Evolutionary conservation across 495 filamentous ascomycete genomes (phyloP).

Genomic region (Penicillium desertorum): DNA sequence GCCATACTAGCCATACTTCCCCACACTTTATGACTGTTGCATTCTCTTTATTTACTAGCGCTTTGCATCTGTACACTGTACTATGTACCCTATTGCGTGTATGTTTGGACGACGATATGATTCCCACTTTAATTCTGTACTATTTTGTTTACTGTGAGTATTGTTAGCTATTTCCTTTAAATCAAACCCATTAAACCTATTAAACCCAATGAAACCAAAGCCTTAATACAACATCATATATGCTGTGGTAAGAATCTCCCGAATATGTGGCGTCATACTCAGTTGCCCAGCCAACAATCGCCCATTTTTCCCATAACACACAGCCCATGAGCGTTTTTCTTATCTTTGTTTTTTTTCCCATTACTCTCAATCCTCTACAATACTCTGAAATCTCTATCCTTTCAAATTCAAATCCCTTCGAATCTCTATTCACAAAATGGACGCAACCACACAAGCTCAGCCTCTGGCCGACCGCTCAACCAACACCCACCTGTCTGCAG

Average conservation of each 20-base stretch:
- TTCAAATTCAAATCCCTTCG: not conserved
- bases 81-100: constrained; percentile 6
- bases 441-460: constrained; percentile 37
- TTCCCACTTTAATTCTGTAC: constrained; percentile 7
- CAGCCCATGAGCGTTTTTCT: constrained; percentile 28
- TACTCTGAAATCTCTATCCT: constrained; percentile 1
- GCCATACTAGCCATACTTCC: no score
- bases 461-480: constrained; percentile 46
- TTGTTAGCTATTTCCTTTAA: not conserved
- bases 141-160: not conserved
- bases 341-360: constrained; percentile 25
- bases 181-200: not conserved
- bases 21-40: constrained; percentile 3
- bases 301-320: constrained; percentile 32
- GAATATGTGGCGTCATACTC: constrained; percentile 16
- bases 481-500: constrained; percentile 44
- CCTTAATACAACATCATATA: no score
- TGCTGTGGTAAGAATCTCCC: no score
- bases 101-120: constrained; percentile 16
- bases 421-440: constrained; percentile 28
- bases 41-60: not conserved
- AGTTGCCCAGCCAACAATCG: constrained; percentile 51
- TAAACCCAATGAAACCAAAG: not conserved
- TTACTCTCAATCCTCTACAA: constrained; percentile 4
- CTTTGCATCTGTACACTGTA: constrained; percentile 16